Evolutionary conservation across 148 eudicot species (phyloP).

Genomic region (Salicornia ramosissima): DNA sequence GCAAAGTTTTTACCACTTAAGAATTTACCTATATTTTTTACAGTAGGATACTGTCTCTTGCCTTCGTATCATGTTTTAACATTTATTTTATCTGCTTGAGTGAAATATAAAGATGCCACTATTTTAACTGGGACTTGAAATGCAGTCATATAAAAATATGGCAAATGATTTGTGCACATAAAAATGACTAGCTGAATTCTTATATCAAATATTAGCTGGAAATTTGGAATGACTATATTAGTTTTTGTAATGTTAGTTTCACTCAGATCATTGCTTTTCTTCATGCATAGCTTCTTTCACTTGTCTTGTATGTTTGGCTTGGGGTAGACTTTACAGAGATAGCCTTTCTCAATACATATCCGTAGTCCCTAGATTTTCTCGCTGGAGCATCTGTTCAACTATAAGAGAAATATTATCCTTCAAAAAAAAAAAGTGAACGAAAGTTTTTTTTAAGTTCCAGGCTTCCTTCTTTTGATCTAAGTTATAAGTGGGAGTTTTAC

Average conservation of each 20-base stretch:
- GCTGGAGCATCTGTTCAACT: neutral
- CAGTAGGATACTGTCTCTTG: slow-evolving; percentile 2
- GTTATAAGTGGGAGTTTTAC: neutral
- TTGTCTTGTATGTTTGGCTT: neutral
- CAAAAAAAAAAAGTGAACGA: neutral
- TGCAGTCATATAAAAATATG: neutral
- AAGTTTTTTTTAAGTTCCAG: neutral
- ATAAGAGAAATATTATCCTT: neutral
- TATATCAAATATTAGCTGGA: too few relatives aligned
- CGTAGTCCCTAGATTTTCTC: neutral
- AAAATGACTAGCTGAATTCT: neutral
- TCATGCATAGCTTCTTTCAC: neutral
- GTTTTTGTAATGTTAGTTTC: neutral
- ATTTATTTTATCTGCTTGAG: neutral
- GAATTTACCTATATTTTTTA: neutral
- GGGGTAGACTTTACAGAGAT: neutral
- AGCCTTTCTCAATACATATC: neutral
- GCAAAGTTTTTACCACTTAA: neutral
- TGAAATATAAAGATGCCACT: neutral
- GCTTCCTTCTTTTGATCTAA: neutral
- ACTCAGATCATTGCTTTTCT: neutral
- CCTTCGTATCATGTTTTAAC: neutral
- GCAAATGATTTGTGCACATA: neutral
- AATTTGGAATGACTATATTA: neutral
- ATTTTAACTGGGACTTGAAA: neutral